Conservation (phyloP, 441 rosid species). For the Populus trichocarpa region DNA sequence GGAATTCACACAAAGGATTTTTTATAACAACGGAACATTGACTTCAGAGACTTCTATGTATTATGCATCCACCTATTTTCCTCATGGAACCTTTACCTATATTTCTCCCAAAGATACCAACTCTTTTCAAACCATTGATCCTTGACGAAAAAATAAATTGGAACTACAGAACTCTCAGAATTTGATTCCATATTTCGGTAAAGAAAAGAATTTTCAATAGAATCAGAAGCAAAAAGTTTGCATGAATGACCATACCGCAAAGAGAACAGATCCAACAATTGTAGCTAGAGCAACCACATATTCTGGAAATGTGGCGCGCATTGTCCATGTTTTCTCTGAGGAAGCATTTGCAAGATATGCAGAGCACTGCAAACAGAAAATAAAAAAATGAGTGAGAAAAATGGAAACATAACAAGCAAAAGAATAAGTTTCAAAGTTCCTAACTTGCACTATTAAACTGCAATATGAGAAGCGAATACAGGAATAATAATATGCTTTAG, state of each 20-base stretch:
- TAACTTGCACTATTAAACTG: neutral
- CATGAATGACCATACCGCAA: conserved; percentile 54
- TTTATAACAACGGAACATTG: neutral
- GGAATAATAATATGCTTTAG: neutral
- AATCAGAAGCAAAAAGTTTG: conserved; percentile 6
- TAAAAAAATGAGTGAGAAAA: conserved; percentile 9
- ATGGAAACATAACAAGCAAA: neutral
- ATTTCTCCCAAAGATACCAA: neutral
- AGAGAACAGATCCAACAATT: conserved; percentile 95
- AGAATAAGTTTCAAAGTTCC: conserved; percentile 10
- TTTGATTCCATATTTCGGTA: neutral
- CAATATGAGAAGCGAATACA: neutral
- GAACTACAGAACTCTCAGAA: neutral
- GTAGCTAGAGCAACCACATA: conserved; percentile 99
- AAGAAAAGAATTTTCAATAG: conserved; percentile 1
- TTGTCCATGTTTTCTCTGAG: conserved; percentile 96
- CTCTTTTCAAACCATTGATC: neutral
- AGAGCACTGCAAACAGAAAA: conserved; percentile 58
- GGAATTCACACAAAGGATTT: neutral
- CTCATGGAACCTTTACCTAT: neutral
- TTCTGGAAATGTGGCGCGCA: conserved; percentile 94
- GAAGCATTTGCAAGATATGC: conserved; percentile 67
- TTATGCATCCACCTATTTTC: neutral
- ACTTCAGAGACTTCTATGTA: neutral
- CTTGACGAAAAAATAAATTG: neutral